phyloP scores from a whole-genome alignment of 768 basidiomycete genomes.

The Leccinum ochraceum region DNA sequence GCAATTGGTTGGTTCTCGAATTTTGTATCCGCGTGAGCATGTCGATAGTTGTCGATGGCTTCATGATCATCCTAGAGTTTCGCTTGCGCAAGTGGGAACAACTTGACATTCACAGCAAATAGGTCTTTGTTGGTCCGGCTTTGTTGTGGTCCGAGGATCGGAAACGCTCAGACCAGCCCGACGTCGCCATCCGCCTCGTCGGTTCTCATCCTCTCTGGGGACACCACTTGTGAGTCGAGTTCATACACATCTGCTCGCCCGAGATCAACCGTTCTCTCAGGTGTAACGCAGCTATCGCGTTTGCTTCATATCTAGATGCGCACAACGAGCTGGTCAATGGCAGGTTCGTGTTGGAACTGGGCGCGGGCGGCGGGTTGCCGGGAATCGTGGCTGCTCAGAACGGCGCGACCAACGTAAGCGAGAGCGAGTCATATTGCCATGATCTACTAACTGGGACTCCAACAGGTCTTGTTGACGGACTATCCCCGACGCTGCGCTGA shows the following conservation, averaged over 20 bases:
- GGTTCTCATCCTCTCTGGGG: no score
- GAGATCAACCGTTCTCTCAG: conserved; percentile 34
- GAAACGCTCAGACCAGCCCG: conserved; percentile 8
- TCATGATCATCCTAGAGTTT: no score
- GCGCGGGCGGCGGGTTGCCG: conserved; percentile 91
- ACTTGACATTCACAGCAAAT: no score
- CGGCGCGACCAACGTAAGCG: conserved; percentile 62
- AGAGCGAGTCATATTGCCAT: not conserved
- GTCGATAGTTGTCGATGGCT: no score
- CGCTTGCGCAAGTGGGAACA: no score
- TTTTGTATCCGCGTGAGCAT: no score
- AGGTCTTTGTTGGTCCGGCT: no score
- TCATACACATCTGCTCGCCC: no score
- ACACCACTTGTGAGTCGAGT: conserved; percentile 62
- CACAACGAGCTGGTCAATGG: conserved; percentile 47
- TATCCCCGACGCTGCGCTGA: conserved; percentile 82
- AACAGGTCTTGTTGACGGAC: conserved; percentile 83
- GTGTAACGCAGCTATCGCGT: conserved; percentile 78
- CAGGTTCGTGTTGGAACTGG: conserved; percentile 76
- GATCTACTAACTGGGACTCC: not conserved
- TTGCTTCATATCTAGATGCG: conserved; percentile 69
- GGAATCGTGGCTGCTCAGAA: conserved; percentile 72
- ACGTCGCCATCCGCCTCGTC: conserved; percentile 62
- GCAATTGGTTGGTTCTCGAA: no score
- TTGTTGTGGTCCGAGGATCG: no score